Percentiles rank a stretch among this genome's conserved stretches.
phyloP scores from a whole-genome alignment of 2,329 filamentous ascomycete genomes.

The Intubia oerlemansii region DNA sequence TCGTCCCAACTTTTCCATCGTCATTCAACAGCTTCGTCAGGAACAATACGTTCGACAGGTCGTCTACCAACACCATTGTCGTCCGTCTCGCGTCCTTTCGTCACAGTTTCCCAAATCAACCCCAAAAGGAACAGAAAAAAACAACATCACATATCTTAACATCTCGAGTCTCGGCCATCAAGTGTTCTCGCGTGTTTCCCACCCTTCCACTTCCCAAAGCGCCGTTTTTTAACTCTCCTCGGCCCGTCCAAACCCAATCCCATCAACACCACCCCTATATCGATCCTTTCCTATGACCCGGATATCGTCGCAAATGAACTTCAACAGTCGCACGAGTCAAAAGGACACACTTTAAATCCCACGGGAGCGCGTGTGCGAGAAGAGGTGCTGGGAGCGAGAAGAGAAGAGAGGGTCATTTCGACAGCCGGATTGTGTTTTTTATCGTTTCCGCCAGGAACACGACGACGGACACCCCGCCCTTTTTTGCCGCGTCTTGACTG shows the following conservation, averaged over 20 bases:
- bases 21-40: slow-evolving; percentile 7
- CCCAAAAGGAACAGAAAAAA: too few relatives aligned
- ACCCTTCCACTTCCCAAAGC: too few relatives aligned
- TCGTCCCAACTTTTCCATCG: too few relatives aligned
- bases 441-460: too few relatives aligned
- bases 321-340: slow-evolving; percentile 25
- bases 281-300: slow-evolving; percentile 32
- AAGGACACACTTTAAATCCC: slow-evolving; percentile 49
- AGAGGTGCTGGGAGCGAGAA: slow-evolving; percentile 29
- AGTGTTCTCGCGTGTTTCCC: too few relatives aligned
- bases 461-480: too few relatives aligned
- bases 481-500: neutral
- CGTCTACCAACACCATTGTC: slow-evolving; percentile 7
- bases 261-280: slow-evolving; percentile 6
- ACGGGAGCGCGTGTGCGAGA: slow-evolving; percentile 44
- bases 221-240: slow-evolving; percentile 4
- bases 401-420: slow-evolving; percentile 31
- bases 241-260: slow-evolving; percentile 2
- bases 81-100: slow-evolving; percentile 3
- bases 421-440: slow-evolving; percentile 21
- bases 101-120: slow-evolving; percentile 2
- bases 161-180: too few relatives aligned
- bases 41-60: too few relatives aligned
- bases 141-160: too few relatives aligned
- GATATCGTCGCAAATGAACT: slow-evolving; percentile 30